Evolutionary conservation across 179 eudicot genomes (phyloP).

Genomic region (Heliamphora pulchella): DNA sequence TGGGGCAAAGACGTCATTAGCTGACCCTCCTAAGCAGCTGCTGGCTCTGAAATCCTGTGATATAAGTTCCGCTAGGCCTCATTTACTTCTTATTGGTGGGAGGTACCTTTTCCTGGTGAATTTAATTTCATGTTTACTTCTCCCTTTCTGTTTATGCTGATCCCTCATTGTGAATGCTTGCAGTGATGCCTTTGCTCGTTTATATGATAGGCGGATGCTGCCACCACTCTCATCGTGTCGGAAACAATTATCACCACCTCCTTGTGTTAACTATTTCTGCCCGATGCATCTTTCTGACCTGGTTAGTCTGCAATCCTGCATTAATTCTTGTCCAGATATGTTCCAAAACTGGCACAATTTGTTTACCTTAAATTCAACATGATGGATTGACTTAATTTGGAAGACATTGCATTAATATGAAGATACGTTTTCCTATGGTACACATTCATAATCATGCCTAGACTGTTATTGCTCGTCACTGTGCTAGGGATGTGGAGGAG

Average conservation of each 20-base stretch:
- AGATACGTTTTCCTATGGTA: too few relatives aligned
- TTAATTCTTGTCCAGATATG: too few relatives aligned
- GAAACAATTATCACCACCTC: conserved; percentile 67
- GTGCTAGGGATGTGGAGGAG: too few relatives aligned
- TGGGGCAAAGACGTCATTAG: conserved; percentile 78
- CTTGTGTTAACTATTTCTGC: conserved; percentile 80
- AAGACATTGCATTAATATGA: too few relatives aligned
- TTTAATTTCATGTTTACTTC: neutral
- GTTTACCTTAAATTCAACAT: too few relatives aligned
- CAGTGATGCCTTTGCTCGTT: conserved; percentile 97
- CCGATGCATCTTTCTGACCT: conserved; percentile 92
- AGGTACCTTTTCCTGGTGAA: conserved; percentile 43
- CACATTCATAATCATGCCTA: too few relatives aligned
- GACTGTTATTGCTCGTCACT: too few relatives aligned
- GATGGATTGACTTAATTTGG: too few relatives aligned
- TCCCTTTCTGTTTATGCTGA: conserved; percentile 18
- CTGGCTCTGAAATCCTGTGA: conserved; percentile 85
- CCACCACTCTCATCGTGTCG: conserved; percentile 78
- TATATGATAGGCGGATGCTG: conserved; percentile 97
- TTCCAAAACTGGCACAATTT: too few relatives aligned
- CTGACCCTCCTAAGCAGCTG: conserved; percentile 78
- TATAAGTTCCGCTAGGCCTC: conserved; percentile 77
- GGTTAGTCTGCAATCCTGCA: conserved; percentile 41
- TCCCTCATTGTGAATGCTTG: conserved; percentile 22
- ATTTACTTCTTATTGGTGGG: conserved; percentile 94